These are phyloP conservation scores for Ambrosia hybrid DNA, from an alignment of 140 eudicot genomes.

Conservation along the genomic window DNA sequence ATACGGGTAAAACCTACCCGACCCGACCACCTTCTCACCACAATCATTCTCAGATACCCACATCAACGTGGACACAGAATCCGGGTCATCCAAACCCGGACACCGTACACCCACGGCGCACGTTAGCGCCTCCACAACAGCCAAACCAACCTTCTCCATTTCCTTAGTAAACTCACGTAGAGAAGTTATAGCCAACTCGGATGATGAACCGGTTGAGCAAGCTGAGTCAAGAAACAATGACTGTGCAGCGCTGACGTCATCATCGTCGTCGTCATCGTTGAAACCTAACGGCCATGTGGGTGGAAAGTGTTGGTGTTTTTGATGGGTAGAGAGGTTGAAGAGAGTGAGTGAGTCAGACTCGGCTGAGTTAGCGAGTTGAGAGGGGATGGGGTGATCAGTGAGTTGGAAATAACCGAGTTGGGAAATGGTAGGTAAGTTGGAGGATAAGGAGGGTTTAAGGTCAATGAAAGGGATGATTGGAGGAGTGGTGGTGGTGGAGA, in stretches of 20 bases:
- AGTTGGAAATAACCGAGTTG: conserved; percentile 74
- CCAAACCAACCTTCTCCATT: conserved; percentile 63
- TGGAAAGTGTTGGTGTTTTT: conserved; percentile 48
- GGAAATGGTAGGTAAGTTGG: conserved; percentile 43
- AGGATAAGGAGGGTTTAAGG: conserved; percentile 26
- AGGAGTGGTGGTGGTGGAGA: conserved; percentile 40
- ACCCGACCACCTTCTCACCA: conserved; percentile 11
- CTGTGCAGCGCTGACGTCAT: conserved; percentile 4
- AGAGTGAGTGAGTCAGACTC: conserved; percentile 57
- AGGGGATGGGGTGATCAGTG: conserved; percentile 45
- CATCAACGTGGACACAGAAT: conserved; percentile 48
- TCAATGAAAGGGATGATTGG: conserved; percentile 39
- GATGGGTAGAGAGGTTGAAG: conserved; percentile 40
- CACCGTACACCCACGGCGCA: conserved; percentile 54
- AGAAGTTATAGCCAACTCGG: conserved; percentile 39
- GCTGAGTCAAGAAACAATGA: conserved; percentile 61
- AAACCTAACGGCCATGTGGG: conserved; percentile 72
- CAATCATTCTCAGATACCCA: conserved; percentile 46
- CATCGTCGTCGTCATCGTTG: conserved; percentile 44
- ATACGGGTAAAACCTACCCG: conserved; percentile 71
- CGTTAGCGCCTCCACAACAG: conserved; percentile 51
- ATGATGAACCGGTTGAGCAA: conserved; percentile 25
- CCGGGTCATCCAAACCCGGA: conserved; percentile 43
- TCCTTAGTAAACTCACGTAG: conserved; percentile 56
- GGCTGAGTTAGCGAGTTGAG: conserved; percentile 62